Evolutionary conservation across 228 moss, liverwort and hornwort genomes (phyloP), one percentile per base, ranked within the genome.

Genomic region (Sphagnum magellanicum): DNA sequence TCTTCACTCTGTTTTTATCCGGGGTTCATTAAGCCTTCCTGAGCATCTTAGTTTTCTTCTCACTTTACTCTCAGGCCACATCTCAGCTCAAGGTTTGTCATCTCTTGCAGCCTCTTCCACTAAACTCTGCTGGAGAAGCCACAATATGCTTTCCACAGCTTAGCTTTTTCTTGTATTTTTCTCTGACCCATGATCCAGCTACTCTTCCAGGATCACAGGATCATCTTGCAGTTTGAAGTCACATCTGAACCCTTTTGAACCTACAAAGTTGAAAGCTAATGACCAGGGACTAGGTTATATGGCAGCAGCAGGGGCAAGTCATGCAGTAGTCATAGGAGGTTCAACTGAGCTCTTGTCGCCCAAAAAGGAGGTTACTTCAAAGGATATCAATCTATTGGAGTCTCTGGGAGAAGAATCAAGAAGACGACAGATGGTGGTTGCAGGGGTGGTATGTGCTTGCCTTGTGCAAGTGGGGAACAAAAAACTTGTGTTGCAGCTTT

Each of bases 41-140:
- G 90, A 93, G 55, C 90, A 97, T 81, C 62, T 97, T 10, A 91
- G 97, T 75, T 97, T 97, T 70, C 75, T 93, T 48, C 68, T 91
- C 64, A 97, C 91, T 51, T 66, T 97, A 63, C 87, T 93, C 51
- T 79, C 81, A 11, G 90, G 93, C 61, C 93, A 66, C 67, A 81
- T 86, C 16, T 17, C 83, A 63, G 75, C 81, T 68, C 65, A 81
- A 82, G 86, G 96, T 92, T 67, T 71, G 67, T 60, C 6, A 32
- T 32, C 32, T 32, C 32, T 32, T 32, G 32, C 11, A 63, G 9
- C 47, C n/a, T 50, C 50, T 53, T 6, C 17, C 6, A 4, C 65
- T 68, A 75, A 52, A 72, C 9, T 11, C 60, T 63, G 50, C 71
- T 48, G 6, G 9, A 65, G 63, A 63, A 69, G 32, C 15, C 59